Base-by-base conservation (phyloP, 208 protist genomes). In the Wallacemonas sp. region DNA sequence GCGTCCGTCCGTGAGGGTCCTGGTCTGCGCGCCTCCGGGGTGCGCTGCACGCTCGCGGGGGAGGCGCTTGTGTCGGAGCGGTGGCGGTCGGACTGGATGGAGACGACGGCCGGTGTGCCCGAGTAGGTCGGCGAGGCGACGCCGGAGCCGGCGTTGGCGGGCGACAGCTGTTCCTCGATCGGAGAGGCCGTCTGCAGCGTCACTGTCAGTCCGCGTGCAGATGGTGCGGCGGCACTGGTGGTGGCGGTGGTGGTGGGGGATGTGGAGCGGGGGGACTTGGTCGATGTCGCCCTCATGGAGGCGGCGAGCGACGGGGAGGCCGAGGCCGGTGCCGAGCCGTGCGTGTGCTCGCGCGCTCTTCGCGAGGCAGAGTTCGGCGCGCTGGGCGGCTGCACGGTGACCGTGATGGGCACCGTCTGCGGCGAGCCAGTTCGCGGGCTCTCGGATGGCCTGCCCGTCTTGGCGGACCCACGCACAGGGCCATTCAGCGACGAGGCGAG, bases 101-200 rank as follows among this genome's bases (percentile, higher is more conserved):
- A 38, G 16, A 29, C 20, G 2, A 41, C 39, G n/a, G 48, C 52
- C 44, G 22, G 45, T 38, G 39, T 25, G 7, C 28, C 20, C n/a
- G 25, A 25, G 25, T 29, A 25, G 20, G 39, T 57, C 3, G 67
- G 67, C 23, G 36, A 67, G 3, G 42, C 32, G 22, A 28, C 42
- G 20, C 52, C 50, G 5, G 33, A 41, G 31, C 39, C 49, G 10
- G 36, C 29, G 26, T 8, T 20, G 3, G 29, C n/a, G 26, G 45
- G n/a, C 7, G 39, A 57, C 20, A 23, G 46, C 36, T 32, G 26
- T 18, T 44, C 20, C 69, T 68, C 11, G 59, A 76, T 1, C 38
- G 39, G 38, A 61, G 57, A 20, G 65, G 70, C 45, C 39, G 70
- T 46, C 42, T 7, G 8, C 62, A 68, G 42, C 48, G 38, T 45